A percentile compares a stretch with the other conserved stretches of the same genome.
Evolutionary conservation across 768 basidiomycete genomes (phyloP).

Genomic region (Trametes cingulata): DNA sequence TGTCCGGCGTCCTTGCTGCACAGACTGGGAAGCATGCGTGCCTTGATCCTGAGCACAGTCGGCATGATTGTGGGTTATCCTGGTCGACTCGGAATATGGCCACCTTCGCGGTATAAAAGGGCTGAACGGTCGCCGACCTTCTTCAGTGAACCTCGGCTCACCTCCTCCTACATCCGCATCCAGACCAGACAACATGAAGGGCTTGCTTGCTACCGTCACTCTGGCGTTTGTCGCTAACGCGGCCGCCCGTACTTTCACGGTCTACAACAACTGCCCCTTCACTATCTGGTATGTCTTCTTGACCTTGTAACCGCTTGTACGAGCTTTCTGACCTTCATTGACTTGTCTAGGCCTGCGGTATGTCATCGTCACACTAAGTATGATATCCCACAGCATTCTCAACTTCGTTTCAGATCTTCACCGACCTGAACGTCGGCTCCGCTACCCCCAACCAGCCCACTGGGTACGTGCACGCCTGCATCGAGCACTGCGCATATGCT

Average conservation of each 20-base stretch:
- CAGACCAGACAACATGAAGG: conserved; percentile 9
- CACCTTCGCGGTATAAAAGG: not conserved
- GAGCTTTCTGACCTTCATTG: not conserved
- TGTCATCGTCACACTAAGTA: not conserved
- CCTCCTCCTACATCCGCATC: not conserved
- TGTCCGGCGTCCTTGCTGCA: not conserved
- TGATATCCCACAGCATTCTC: too few species aligned
- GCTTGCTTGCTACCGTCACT: conserved; percentile 14
- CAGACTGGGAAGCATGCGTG: not conserved
- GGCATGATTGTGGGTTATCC: not conserved
- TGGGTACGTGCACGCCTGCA: conserved; percentile 25
- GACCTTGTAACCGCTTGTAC: not conserved
- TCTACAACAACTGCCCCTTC: conserved; percentile 43
- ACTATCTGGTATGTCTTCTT: conserved; percentile 38
- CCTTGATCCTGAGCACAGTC: not conserved
- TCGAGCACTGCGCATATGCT: not conserved
- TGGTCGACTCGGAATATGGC: not conserved
- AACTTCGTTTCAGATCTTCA: conserved; percentile 27
- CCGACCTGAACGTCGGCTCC: conserved; percentile 35
- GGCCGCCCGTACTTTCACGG: conserved; percentile 35
- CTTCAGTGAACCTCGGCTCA: conserved; percentile 5
- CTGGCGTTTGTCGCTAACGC: conserved; percentile 9
- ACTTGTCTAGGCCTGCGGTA: conserved; percentile 34
- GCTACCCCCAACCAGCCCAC: conserved; percentile 32
- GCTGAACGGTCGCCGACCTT: not conserved